These are phyloP conservation scores for Chlorencoelia australis DNA, from an alignment of 2,329 filamentous ascomycete species.

Conservation along the genomic window DNA sequence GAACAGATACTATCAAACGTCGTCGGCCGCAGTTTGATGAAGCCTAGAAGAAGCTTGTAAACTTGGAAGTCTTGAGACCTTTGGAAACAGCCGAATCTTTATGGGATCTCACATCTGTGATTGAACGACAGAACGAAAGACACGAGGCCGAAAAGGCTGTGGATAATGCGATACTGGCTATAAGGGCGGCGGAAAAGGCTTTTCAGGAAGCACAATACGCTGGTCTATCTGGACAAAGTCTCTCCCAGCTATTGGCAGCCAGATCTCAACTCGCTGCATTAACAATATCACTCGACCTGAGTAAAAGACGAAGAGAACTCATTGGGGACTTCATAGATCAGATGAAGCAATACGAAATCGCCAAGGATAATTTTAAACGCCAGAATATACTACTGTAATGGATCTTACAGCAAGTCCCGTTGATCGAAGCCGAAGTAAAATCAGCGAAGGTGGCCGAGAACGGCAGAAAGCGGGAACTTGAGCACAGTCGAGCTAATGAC, in stretches of 20 bases:
- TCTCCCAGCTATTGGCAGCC: conserved; percentile 1
- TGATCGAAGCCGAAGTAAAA: neutral
- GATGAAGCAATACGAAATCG: neutral
- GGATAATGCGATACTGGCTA: neutral
- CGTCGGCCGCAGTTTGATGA: neutral
- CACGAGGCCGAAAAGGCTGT: neutral
- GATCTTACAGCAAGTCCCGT: conserved; percentile 1
- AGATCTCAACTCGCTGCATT: neutral
- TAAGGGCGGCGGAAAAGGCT: neutral
- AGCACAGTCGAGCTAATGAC: conserved; percentile 1
- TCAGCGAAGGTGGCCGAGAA: conserved; percentile 10
- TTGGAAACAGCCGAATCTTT: too few species aligned
- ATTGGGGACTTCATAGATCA: neutral
- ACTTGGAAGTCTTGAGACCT: neutral
- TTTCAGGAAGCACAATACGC: neutral
- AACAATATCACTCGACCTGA: neutral
- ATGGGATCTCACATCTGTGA: neutral
- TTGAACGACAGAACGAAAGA: neutral
- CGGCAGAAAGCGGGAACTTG: neutral
- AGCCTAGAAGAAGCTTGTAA: conserved; percentile 1
- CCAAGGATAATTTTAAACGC: neutral
- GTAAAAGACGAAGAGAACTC: neutral
- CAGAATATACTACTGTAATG: neutral
- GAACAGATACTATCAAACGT: neutral
- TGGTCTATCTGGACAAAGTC: conserved; percentile 16